These are phyloP conservation scores for Leishmania mexicana DNA, from an alignment of 208 protist species.

Conservation along the genomic window DNA sequence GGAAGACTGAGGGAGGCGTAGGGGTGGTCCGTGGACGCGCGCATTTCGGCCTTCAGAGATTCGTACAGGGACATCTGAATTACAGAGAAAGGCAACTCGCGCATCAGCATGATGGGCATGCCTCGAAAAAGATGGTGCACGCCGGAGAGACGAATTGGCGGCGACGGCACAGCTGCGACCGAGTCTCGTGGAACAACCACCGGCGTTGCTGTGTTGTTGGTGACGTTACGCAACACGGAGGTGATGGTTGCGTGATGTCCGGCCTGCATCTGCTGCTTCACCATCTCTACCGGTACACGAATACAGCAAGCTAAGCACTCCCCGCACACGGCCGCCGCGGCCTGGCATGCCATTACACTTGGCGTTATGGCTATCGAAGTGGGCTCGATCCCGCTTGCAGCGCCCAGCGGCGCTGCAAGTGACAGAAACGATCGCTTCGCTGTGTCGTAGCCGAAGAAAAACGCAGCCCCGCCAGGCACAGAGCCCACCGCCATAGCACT, in stretches of 20 bases:
- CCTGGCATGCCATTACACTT: slow-evolving; percentile 42
- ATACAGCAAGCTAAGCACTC: slow-evolving; percentile 86
- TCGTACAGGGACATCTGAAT: slow-evolving; percentile 95
- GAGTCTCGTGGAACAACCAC: neutral
- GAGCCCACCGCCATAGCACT: slow-evolving; percentile 84
- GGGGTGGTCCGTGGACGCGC: slow-evolving; percentile 33
- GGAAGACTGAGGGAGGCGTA: slow-evolving; percentile 50
- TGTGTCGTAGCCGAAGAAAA: slow-evolving; percentile 90
- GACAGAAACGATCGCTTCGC: slow-evolving; percentile 21
- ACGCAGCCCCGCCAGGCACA: slow-evolving; percentile 87
- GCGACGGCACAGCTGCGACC: neutral
- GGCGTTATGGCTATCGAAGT: slow-evolving; percentile 1
- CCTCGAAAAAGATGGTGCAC: slow-evolving; percentile 74
- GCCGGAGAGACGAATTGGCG: slow-evolving; percentile 35
- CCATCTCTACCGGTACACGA: slow-evolving; percentile 89
- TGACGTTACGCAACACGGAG: slow-evolving; percentile 49
- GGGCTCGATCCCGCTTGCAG: neutral
- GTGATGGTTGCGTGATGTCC: slow-evolving; percentile 47
- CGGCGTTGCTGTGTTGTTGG: slow-evolving; percentile 37
- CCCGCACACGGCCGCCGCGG: slow-evolving; percentile 69
- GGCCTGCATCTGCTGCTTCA: slow-evolving; percentile 94
- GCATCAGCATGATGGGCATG: slow-evolving; percentile 85
- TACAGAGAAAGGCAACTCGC: slow-evolving; percentile 91
- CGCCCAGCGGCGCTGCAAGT: neutral
- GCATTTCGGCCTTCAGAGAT: slow-evolving; percentile 54